A percentile compares a stretch with the other conserved stretches of the same genome.
phyloP scores from a whole-genome alignment of 805 yeast genomes.

The Saturnispora zaruensis region DNA sequence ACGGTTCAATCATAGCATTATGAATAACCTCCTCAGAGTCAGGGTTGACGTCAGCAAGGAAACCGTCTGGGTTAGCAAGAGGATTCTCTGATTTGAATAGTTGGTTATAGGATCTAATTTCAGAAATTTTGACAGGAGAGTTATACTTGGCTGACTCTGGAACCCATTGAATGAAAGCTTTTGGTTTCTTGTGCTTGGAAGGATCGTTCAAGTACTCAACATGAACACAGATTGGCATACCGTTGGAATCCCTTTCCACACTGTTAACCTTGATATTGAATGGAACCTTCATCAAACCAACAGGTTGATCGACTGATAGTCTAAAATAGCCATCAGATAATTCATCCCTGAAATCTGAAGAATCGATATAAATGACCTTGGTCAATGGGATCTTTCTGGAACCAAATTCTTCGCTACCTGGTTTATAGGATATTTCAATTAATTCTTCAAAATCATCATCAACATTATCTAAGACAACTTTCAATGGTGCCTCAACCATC shows the following conservation, averaged over 20 bases:
- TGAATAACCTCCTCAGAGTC: constrained; percentile 62
- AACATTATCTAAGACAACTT: constrained; percentile 73
- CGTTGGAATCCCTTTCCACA: constrained; percentile 52
- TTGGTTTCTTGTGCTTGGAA: constrained; percentile 61
- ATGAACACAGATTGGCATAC: constrained; percentile 60
- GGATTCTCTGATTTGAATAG: constrained; percentile 91
- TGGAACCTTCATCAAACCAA: constrained; percentile 90
- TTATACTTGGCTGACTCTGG: constrained; percentile 55
- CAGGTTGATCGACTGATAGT: constrained; percentile 88
- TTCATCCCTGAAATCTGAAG: constrained; percentile 74
- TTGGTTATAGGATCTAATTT: constrained; percentile 81
- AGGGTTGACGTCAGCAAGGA: constrained; percentile 71
- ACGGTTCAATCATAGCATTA: constrained; percentile 69
- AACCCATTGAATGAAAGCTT: constrained; percentile 96
- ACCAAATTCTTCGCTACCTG: constrained; percentile 71
- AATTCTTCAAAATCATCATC: constrained; percentile 63
- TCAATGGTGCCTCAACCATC: constrained; percentile 85
- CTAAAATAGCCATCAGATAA: constrained; percentile 74
- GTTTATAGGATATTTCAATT: constrained; percentile 80
- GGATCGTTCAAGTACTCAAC: constrained; percentile 71
- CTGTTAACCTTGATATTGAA: constrained; percentile 65
- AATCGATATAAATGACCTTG: constrained; percentile 73
- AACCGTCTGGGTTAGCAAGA: constrained; percentile 79
- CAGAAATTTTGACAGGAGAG: constrained; percentile 58
- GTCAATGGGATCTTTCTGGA: constrained; percentile 69